Evolutionary conservation across 2,329 filamentous ascomycete genomes (phyloP).

Genomic region (Coniochaeta hoffmannii): DNA sequence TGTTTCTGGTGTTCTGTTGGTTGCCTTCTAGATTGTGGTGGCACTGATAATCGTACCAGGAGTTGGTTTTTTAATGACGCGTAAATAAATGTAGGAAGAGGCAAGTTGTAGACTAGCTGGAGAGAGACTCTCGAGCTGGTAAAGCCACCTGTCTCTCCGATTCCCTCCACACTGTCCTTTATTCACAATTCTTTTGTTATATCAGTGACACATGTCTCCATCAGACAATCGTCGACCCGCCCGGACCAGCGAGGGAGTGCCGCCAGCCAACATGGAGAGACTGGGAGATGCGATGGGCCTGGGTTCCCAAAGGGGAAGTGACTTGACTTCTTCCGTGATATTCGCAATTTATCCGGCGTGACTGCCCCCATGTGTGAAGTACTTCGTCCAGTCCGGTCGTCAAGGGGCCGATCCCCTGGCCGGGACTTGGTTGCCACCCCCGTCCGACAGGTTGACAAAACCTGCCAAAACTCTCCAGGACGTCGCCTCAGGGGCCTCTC

Average conservation of each 20-base stretch:
- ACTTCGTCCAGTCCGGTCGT: not conserved
- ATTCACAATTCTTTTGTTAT: not conserved
- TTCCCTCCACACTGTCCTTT: not conserved
- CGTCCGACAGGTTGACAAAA: not conserved
- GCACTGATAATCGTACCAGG: not conserved
- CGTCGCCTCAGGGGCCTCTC: not conserved
- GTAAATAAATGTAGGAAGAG: too few species aligned
- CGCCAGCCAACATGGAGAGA: not conserved
- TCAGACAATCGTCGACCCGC: not conserved
- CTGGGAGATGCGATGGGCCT: not conserved
- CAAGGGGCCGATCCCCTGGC: not conserved
- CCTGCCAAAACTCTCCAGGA: not conserved
- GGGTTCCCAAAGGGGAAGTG: not conserved
- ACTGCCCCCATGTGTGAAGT: not conserved
- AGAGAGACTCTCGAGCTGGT: too few species aligned
- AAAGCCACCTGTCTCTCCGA: not conserved
- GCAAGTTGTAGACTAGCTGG: too few species aligned
- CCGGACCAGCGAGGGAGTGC: not conserved
- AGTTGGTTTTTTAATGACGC: too few species aligned
- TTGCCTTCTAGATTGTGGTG: not conserved
- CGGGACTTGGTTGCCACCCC: not conserved
- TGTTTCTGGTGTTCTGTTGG: not conserved
- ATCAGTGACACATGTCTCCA: not conserved
- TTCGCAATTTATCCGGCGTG: constrained; percentile 1
- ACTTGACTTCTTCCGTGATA: not conserved